Percentiles rank a stretch among this genome's conserved stretches.
phyloP scores from a whole-genome alignment of 768 basidiomycete genomes.

The Lactifluus subvellereus region DNA sequence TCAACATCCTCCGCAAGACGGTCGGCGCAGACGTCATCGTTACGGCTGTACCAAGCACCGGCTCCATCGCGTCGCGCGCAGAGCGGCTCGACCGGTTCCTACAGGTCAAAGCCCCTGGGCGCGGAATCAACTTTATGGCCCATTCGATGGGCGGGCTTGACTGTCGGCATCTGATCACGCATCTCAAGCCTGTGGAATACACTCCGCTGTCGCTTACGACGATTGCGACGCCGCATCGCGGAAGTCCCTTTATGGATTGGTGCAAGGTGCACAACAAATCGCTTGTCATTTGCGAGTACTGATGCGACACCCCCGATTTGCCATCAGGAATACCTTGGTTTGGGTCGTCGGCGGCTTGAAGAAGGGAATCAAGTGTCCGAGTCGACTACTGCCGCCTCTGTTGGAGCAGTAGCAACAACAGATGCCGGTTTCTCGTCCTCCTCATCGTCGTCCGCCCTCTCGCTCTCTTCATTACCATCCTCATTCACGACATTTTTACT shows the following conservation, averaged over 20 bases:
- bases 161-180: slow-evolving; percentile 86
- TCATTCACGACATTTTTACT: slow-evolving; percentile 85
- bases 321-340: slow-evolving; percentile 78
- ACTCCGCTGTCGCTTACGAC: slow-evolving; percentile 82
- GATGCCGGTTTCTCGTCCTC: slow-evolving; percentile 8
- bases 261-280: slow-evolving; percentile 52
- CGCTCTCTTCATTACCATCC: slow-evolving; percentile 64
- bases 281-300: neutral
- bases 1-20: slow-evolving; percentile 69
- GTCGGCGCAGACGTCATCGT: slow-evolving; percentile 95
- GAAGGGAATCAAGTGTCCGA: neutral
- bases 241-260: slow-evolving; percentile 99
- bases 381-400: neutral
- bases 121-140: slow-evolving; percentile 87
- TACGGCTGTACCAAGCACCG: slow-evolving; percentile 90
- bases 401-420: neutral
- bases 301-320: neutral
- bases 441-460: slow-evolving; percentile 31
- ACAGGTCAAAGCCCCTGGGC: slow-evolving; percentile 55
- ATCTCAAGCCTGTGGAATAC: slow-evolving; percentile 77
- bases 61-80: slow-evolving; percentile 79
- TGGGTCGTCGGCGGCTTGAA: slow-evolving; percentile 42
- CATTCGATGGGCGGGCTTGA: slow-evolving; percentile 99
- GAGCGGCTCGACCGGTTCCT: slow-evolving; percentile 70
- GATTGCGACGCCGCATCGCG: slow-evolving; percentile 89